phyloP scores from a whole-genome alignment of 208 protist genomes.

The Wallacemonas sp. region DNA sequence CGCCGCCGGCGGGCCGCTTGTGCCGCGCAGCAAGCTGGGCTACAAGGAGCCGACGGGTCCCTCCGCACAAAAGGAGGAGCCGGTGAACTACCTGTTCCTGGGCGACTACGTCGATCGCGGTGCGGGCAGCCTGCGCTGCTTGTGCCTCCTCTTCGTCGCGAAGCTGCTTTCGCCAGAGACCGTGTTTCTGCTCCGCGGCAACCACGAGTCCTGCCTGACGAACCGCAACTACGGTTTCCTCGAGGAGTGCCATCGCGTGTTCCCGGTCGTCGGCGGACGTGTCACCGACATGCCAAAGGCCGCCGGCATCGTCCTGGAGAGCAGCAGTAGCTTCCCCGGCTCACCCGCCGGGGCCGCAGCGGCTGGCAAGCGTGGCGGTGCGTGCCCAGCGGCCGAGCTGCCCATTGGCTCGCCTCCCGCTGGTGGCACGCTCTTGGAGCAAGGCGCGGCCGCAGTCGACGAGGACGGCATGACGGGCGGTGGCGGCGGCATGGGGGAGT shows the following conservation, averaged over 20 bases:
- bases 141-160: conserved; percentile 94
- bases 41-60: not conserved
- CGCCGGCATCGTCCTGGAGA: not conserved
- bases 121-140: conserved; percentile 94
- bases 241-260: conserved; percentile 96
- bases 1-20: conserved; percentile 59
- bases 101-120: conserved; percentile 99
- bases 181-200: conserved; percentile 99
- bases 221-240: conserved; percentile 99
- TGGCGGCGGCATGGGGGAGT: conserved; percentile 25
- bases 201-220: conserved; percentile 98
- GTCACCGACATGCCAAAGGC: conserved; percentile 35
- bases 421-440: not conserved
- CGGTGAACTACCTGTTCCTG: conserved; percentile 97
- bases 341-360: conserved; percentile 16
- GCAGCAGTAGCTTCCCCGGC: conserved; percentile 5
- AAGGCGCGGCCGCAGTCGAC: not conserved
- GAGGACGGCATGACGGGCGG: conserved; percentile 1
- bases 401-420: not conserved
- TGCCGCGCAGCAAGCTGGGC: conserved; percentile 24
- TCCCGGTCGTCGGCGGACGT: conserved; percentile 53
- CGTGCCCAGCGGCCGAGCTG: not conserved
- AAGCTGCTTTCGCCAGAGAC: conserved; percentile 98
- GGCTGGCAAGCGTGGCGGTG: not conserved
- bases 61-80: not conserved